Base-by-base conservation (phyloP, 2,329 filamentous ascomycete genomes). In the Ceratocystis destructans region DNA sequence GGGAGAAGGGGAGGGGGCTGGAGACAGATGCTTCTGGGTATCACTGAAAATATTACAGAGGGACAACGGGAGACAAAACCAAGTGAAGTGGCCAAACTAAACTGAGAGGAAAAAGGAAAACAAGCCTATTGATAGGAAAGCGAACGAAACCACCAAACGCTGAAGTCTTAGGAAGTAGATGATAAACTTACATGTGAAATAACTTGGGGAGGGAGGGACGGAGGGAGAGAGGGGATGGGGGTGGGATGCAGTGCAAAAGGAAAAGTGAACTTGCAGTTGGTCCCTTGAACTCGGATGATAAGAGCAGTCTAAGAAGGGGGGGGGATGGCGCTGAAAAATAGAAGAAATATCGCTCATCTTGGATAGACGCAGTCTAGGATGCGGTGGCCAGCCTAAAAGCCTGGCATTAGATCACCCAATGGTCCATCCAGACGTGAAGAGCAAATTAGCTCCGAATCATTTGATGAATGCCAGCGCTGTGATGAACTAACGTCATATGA, bases 331-430 rank as follows among this genome's bases (percentile, higher is more conserved):
- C 10, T 41, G 37, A 12, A 41, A 41, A 41, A 41, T 41, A 15
- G 37, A 41, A 41, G 37, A 41, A 41, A 41, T 41, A 4, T 10
- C 37, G 37, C 37, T 41, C 37, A 41, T 41, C 37, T 41, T 41
- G 37, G 37, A 41, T 15, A 41, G 12, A 15, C 37, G 37, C 12
- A 41, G 37, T 15, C 10, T 5, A 15, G 10, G 12, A 53, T 15
- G 28, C 28, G 20, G 22, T 28, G 22, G 10, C 17, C 25, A 8
- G 15, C n/a, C 64, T 59, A 66, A 8, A 65, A 65, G 28, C 57
- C 66, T 7, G 66, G 66, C 66, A 68, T 68, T 28, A 63, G 55
- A 53, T 68, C 64, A 3, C 66, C 66, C 50, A 68, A 44, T 8
- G 66, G 66, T 10, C 66, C 66, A 31, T 65, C 59, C 41, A 68